Evolutionary conservation across 306 rosid species (phyloP).

Genomic region (Cucumis cinereus): DNA sequence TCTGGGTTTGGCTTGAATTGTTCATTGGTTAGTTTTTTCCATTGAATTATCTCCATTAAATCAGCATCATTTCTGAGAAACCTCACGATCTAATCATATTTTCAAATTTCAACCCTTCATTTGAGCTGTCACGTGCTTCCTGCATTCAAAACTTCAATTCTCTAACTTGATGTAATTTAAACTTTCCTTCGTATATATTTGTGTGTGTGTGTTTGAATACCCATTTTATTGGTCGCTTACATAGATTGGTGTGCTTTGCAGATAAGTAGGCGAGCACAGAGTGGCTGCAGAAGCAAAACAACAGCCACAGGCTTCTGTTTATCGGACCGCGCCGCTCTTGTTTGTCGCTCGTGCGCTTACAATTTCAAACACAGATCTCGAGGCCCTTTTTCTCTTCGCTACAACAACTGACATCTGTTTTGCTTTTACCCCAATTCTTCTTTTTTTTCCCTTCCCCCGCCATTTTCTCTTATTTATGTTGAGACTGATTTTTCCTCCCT

Average conservation of each 20-base stretch:
- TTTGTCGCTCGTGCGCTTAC: conserved; percentile 49
- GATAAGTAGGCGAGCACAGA: conserved; percentile 4
- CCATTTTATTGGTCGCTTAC: neutral
- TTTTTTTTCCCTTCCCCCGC: conserved; percentile 53
- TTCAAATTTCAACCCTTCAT: neutral
- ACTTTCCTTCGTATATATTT: neutral
- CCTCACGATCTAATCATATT: neutral
- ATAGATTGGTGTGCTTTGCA: conserved; percentile 20
- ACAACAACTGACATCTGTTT: conserved; percentile 18
- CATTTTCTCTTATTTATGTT: conserved; percentile 25
- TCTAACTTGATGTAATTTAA: neutral
- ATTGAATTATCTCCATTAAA: neutral
- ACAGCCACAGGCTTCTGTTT: conserved; percentile 32
- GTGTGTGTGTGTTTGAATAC: neutral
- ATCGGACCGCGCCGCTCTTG: conserved; percentile 45
- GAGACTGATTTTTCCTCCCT: neutral
- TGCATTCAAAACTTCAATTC: neutral
- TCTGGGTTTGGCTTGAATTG: conserved; percentile 3
- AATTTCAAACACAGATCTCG: conserved; percentile 43
- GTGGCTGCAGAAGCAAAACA: conserved; percentile 23
- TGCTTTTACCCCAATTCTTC: conserved; percentile 6
- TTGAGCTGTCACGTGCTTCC: neutral
- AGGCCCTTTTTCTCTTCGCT: conserved; percentile 15
- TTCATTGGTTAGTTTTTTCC: neutral
- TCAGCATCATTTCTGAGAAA: neutral